A percentile compares a stretch with the other conserved stretches of the same genome.
These are phyloP conservation scores for Fusarium avenaceum DNA, from an alignment of 2,329 filamentous ascomycete genomes.

Conservation along the genomic window DNA sequence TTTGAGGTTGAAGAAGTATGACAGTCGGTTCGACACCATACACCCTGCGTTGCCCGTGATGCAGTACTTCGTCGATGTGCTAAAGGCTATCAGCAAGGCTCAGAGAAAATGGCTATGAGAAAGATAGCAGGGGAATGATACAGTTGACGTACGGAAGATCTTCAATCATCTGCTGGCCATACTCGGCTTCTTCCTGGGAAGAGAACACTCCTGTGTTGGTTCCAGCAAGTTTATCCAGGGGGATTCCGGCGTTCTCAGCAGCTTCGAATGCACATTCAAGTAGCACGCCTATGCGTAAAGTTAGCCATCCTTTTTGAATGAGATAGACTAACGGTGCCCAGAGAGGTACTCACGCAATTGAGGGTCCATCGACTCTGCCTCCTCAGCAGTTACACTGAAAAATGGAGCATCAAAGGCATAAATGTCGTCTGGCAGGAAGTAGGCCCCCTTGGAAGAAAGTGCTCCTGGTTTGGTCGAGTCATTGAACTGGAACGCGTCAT, in stretches of 20 bases:
- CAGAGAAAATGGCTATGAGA: not conserved
- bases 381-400: not conserved
- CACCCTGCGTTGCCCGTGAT: constrained; percentile 2
- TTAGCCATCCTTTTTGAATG: not conserved
- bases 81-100: not conserved
- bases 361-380: not conserved
- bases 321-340: not conserved
- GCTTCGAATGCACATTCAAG: constrained; percentile 1
- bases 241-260: not conserved
- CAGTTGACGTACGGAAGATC: not conserved
- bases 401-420: constrained; percentile 4
- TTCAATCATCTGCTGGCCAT: not conserved
- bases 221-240: not conserved
- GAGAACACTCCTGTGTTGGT: not conserved
- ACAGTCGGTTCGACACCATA: constrained; percentile 1
- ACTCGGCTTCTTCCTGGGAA: not conserved
- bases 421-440: not conserved
- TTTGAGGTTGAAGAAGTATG: constrained; percentile 2
- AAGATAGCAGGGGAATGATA: no score
- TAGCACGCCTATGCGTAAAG: not conserved
- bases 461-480: constrained; percentile 1
- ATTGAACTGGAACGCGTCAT: not conserved
- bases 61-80: not conserved
- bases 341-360: not conserved
- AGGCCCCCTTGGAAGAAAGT: not conserved